Evolutionary conservation across 805 yeast genomes (phyloP).

Genomic region (Kazachstania psychrophila): DNA sequence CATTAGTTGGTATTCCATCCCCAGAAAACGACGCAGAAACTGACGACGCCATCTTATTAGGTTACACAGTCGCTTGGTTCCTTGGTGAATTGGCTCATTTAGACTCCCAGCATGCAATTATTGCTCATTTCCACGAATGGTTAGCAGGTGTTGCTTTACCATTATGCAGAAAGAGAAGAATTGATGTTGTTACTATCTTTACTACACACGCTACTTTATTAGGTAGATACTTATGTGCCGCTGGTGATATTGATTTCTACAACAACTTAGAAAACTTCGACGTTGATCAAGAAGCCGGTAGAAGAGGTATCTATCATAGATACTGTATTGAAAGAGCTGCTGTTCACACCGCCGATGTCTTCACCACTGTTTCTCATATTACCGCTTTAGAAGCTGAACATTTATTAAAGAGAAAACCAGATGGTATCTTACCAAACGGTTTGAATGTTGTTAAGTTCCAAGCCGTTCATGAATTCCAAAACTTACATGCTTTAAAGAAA

Average conservation of each 20-base stretch:
- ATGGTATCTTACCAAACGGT: constrained; percentile 96
- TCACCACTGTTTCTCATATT: constrained; percentile 93
- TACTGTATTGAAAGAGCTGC: constrained; percentile 96
- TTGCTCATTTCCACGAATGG: constrained; percentile 97
- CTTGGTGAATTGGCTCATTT: constrained; percentile 84
- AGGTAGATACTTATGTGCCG: constrained; percentile 93
- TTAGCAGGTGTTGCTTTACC: constrained; percentile 95
- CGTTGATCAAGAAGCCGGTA: constrained; percentile 97
- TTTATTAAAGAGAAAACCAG: constrained; percentile 88
- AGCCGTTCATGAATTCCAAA: constrained; percentile 97
- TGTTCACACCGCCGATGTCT: constrained; percentile 91
- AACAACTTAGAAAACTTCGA: constrained; percentile 83
- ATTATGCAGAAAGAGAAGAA: constrained; percentile 78
- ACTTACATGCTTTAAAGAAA: constrained; percentile 84
- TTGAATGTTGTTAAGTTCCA: constrained; percentile 90
- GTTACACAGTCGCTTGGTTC: constrained; percentile 94
- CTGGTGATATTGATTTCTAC: constrained; percentile 92
- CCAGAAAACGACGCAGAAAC: constrained; percentile 85
- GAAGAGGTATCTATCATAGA: constrained; percentile 92
- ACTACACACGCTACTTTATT: constrained; percentile 95
- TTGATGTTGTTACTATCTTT: constrained; percentile 90
- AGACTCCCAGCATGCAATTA: constrained; percentile 79
- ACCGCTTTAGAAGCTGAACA: constrained; percentile 96
- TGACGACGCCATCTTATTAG: constrained; percentile 85
- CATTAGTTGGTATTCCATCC: constrained; percentile 81